A percentile compares a stretch with the other conserved stretches of the same genome.
phyloP scores from a whole-genome alignment of 331 rosid species.

The Quercus phellos region DNA sequence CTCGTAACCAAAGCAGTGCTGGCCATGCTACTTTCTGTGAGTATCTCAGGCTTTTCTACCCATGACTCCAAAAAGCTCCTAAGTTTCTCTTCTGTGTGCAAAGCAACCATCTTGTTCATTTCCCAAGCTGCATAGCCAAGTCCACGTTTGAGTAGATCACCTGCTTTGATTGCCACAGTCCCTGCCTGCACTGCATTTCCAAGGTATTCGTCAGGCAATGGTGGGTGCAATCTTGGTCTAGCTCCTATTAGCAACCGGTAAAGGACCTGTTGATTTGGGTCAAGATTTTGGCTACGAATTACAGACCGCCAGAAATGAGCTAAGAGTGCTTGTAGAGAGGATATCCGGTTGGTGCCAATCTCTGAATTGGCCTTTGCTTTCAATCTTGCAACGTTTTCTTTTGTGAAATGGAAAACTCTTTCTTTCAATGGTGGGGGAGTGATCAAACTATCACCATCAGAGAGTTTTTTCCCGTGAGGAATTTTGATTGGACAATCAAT shows the following conservation, averaged over 20 bases:
- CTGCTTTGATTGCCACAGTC: background rate
- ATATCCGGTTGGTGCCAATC: background rate
- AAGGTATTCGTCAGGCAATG: background rate
- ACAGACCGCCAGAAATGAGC: constrained; percentile 27
- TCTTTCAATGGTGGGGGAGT: background rate
- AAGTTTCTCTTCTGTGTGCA: too few relatives aligned
- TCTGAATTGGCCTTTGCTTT: constrained; percentile 25
- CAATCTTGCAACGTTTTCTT: constrained; percentile 3
- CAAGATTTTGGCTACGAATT: constrained; percentile 3
- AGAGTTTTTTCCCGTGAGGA: background rate
- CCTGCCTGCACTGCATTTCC: background rate
- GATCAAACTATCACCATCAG: too few relatives aligned
- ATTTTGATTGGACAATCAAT: constrained; percentile 8
- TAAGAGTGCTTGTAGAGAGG: constrained; percentile 21
- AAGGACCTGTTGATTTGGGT: background rate
- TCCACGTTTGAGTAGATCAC: background rate
- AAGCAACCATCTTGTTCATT: background rate
- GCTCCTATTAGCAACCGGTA: background rate
- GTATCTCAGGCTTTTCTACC: background rate
- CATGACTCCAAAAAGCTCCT: too few relatives aligned
- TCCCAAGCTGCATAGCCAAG: constrained; percentile 15
- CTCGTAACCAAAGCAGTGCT: background rate
- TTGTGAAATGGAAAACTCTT: constrained; percentile 19
- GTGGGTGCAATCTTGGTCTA: background rate
- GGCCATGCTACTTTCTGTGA: background rate